These are phyloP conservation scores for Pyrenochaeta sp. DNA, from an alignment of 2,329 filamentous ascomycete species.

Conservation along the genomic window DNA sequence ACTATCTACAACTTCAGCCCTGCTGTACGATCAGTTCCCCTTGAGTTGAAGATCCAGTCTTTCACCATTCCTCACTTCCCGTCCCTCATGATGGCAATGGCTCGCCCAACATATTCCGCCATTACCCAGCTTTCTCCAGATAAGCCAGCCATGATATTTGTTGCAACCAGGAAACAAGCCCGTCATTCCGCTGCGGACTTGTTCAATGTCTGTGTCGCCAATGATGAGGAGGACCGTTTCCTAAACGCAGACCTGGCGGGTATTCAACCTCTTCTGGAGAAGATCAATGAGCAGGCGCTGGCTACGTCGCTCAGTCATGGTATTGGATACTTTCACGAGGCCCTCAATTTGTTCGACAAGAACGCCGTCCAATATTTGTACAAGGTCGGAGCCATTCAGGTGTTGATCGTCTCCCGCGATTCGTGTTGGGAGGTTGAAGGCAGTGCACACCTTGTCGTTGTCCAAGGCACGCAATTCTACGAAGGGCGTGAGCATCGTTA, in stretches of 20 bases:
- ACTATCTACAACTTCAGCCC: slow-evolving; percentile 99
- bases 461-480: slow-evolving; percentile 98
- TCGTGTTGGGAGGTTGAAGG: slow-evolving; percentile 95
- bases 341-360: slow-evolving; percentile 86
- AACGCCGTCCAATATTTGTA: slow-evolving; percentile 93
- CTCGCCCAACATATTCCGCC: slow-evolving; percentile 88
- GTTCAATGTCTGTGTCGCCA: slow-evolving; percentile 83
- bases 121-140: slow-evolving; percentile 87
- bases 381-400: slow-evolving; percentile 85
- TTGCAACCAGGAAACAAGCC: slow-evolving; percentile 92
- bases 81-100: slow-evolving; percentile 98
- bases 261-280: slow-evolving; percentile 79
- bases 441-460: slow-evolving; percentile 86
- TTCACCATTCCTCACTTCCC: slow-evolving; percentile 97
- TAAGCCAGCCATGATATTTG: slow-evolving; percentile 90
- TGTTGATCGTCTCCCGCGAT: slow-evolving; percentile 82
- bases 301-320: slow-evolving; percentile 91
- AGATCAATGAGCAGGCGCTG: slow-evolving; percentile 84
- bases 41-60: slow-evolving; percentile 94
- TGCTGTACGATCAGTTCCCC: slow-evolving; percentile 82
- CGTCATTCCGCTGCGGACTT: slow-evolving; percentile 86
- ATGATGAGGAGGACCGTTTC: slow-evolving; percentile 93
- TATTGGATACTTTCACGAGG: slow-evolving; percentile 97
- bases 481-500: slow-evolving; percentile 97
- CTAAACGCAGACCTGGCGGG: slow-evolving; percentile 84